These are phyloP conservation scores for Fusarium anthophilum DNA, from an alignment of 2,329 filamentous ascomycete genomes.

Conservation along the genomic window DNA sequence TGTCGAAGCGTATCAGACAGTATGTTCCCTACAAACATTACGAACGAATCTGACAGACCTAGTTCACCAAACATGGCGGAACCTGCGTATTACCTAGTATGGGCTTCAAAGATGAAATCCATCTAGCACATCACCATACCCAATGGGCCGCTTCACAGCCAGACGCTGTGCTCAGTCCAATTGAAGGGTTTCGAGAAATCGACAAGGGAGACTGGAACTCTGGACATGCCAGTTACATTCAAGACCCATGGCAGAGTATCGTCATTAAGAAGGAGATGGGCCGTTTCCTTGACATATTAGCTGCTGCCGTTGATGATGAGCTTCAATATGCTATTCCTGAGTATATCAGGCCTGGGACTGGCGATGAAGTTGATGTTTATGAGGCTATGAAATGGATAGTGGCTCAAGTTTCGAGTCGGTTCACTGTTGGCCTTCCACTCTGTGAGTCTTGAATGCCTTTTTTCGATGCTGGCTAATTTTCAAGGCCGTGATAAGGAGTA, in stretches of 20 bases:
- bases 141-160: constrained; percentile 53
- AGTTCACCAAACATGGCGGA: constrained; percentile 53
- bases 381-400: constrained; percentile 42
- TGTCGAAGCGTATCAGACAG: constrained; percentile 45
- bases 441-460: constrained; percentile 33
- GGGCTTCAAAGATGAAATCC: constrained; percentile 52
- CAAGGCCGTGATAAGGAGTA: constrained; percentile 48
- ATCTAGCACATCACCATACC: constrained; percentile 52
- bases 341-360: constrained; percentile 42
- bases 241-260: constrained; percentile 49
- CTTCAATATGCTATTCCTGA: constrained; percentile 46
- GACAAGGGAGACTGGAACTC: constrained; percentile 51
- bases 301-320: constrained; percentile 48
- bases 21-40: not conserved
- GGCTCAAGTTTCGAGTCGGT: constrained; percentile 45
- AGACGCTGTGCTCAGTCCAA: constrained; percentile 47
- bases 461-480: not conserved
- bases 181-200: constrained; percentile 51
- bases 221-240: constrained; percentile 47
- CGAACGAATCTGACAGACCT: accelerated
- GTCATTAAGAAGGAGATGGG: constrained; percentile 51
- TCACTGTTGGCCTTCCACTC: constrained; percentile 45
- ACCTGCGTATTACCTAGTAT: constrained; percentile 53
- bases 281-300: constrained; percentile 46
- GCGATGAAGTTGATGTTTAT: constrained; percentile 45